Percentiles rank a stretch among this genome's conserved stretches.
Conservation (phyloP, 495 filamentous ascomycete genomes). For the Annulohypoxylon bovei region DNA sequence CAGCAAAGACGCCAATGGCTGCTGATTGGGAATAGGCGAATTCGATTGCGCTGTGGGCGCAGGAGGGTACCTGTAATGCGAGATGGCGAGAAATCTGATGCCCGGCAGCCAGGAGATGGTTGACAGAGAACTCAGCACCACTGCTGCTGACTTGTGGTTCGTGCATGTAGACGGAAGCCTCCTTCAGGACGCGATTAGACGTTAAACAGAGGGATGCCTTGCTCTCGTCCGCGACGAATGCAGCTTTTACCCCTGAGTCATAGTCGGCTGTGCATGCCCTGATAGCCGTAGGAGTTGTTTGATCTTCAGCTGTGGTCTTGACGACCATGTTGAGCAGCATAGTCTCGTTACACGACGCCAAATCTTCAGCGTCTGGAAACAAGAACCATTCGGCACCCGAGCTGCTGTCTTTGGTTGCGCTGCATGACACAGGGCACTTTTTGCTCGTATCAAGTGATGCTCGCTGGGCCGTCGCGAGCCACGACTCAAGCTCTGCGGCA, state of each 20-base stretch:
- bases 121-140: not conserved
- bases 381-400: not conserved
- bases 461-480: constrained; percentile 4
- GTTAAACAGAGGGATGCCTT: constrained; percentile 1
- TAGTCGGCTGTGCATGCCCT: not conserved
- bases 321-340: constrained; percentile 1
- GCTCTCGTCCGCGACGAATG: not conserved
- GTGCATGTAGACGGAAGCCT: not conserved
- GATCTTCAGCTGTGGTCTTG: constrained; percentile 2
- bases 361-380: not conserved
- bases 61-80: not conserved
- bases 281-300: not conserved
- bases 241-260: not conserved
- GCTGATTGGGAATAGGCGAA: constrained; percentile 4
- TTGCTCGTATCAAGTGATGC: not conserved
- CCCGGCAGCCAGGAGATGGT: not conserved
- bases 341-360: constrained; percentile 1
- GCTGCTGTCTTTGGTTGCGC: constrained; percentile 2
- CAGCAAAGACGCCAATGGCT: constrained; percentile 3
- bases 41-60: not conserved
- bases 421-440: constrained; percentile 1
- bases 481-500: not conserved
- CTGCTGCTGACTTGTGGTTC: not conserved
- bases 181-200: constrained; percentile 2
- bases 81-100: constrained; percentile 5